These are phyloP conservation scores for Arachis stenosperma DNA, from an alignment of 306 rosid genomes.

Conservation along the genomic window DNA sequence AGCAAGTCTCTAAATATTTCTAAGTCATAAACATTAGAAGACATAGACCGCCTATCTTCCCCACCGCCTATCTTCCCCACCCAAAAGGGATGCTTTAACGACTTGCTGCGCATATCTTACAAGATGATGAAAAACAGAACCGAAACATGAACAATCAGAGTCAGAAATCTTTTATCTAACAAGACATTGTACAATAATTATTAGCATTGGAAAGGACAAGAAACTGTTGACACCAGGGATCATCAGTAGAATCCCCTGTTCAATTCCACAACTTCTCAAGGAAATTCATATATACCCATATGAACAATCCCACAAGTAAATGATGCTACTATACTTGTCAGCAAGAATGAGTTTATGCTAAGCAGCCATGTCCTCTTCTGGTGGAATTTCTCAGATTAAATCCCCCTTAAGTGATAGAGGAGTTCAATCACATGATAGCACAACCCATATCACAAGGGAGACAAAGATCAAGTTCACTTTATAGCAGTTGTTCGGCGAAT, in stretches of 20 bases:
- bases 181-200: slow-evolving; percentile 30
- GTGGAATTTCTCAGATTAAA: slow-evolving; percentile 17
- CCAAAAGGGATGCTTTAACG: slow-evolving; percentile 7
- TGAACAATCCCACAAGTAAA: slow-evolving; percentile 46
- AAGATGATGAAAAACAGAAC: slow-evolving; percentile 25
- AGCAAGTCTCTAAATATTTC: background rate
- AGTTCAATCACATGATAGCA: slow-evolving; percentile 36
- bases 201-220: slow-evolving; percentile 12
- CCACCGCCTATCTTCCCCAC: background rate
- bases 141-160: slow-evolving; percentile 22
- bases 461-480: slow-evolving; percentile 23
- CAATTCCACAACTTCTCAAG: slow-evolving; percentile 34
- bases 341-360: slow-evolving; percentile 43
- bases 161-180: slow-evolving; percentile 32
- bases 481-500: slow-evolving; percentile 18
- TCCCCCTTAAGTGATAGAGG: slow-evolving; percentile 23
- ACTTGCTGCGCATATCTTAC: slow-evolving; percentile 28
- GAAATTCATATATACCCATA: slow-evolving; percentile 37
- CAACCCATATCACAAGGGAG: slow-evolving; percentile 22
- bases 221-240: slow-evolving; percentile 28
- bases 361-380: slow-evolving; percentile 38
- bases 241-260: slow-evolving; percentile 31
- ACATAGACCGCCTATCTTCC: background rate
- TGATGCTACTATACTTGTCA: slow-evolving; percentile 36
- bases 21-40: background rate